Evolutionary conservation across 1,139 yeast genomes (phyloP).

Genomic region (Geotrichum citri-aurantii): DNA sequence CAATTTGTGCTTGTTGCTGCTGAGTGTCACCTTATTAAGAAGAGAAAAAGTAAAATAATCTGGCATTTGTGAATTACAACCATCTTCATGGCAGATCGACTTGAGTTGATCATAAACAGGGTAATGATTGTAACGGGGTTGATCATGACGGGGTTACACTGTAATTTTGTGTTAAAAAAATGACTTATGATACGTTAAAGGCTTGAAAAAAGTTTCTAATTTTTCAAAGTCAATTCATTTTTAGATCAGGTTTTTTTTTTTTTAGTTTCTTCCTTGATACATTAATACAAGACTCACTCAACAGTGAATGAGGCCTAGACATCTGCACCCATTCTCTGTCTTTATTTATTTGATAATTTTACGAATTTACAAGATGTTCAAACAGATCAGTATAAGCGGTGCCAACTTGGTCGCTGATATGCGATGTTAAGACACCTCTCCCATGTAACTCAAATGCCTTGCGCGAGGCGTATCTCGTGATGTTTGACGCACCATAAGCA

Average conservation of each 20-base stretch:
- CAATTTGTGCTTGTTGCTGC: too few species aligned
- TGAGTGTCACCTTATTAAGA: too few species aligned
- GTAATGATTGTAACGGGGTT: too few species aligned
- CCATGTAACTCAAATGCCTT: constrained; percentile 62
- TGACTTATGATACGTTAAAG: not conserved
- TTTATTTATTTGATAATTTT: not conserved
- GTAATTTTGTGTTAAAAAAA: too few species aligned
- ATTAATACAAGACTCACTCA: not conserved
- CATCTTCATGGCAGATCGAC: too few species aligned
- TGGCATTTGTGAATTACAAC: too few species aligned
- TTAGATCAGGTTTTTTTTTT: too few species aligned
- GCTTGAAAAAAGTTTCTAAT: not conserved
- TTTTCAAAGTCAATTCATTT: not conserved
- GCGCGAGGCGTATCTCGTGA: constrained; percentile 61
- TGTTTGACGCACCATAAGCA: constrained; percentile 64
- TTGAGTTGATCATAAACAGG: too few species aligned
- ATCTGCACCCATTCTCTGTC: not conserved
- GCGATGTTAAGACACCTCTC: constrained; percentile 80
- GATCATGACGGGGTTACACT: too few species aligned
- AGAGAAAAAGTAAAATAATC: too few species aligned
- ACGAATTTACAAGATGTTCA: constrained; percentile 24
- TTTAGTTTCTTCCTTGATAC: not conserved
- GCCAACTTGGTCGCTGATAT: constrained; percentile 65
- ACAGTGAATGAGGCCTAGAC: not conserved
- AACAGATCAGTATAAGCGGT: constrained; percentile 54